phyloP scores from a whole-genome alignment of 1,284 basidiomycete species.

The Megacollybia platyphylla region DNA sequence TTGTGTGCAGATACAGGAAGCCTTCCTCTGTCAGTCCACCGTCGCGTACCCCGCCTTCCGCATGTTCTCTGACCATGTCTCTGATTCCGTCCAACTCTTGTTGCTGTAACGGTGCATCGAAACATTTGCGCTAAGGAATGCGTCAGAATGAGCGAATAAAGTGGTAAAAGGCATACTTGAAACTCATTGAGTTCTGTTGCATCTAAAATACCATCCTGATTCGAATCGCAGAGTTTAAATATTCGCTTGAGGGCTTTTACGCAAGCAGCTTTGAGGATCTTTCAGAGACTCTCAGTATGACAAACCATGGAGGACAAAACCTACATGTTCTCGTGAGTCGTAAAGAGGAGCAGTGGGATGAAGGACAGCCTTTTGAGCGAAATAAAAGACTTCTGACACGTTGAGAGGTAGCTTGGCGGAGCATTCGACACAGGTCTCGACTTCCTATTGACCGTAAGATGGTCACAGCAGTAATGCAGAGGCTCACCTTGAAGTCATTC shows the following conservation, averaged over 20 bases:
- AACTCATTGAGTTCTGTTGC: slow-evolving; percentile 93
- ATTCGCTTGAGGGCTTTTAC: slow-evolving; percentile 83
- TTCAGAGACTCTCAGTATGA: background rate
- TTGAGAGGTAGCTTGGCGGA: slow-evolving; percentile 85
- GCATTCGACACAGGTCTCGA: slow-evolving; percentile 97
- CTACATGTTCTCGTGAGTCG: slow-evolving; percentile 88
- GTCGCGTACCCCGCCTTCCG: slow-evolving; percentile 53
- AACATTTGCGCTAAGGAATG: slow-evolving; percentile 71
- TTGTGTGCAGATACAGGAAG: slow-evolving; percentile 91
- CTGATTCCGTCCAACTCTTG: slow-evolving; percentile 91
- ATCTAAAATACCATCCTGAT: slow-evolving; percentile 90
- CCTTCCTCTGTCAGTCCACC: slow-evolving; percentile 86
- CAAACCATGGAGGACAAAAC: slow-evolving; percentile 11
- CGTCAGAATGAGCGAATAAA: slow-evolving; percentile 5
- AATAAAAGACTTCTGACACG: slow-evolving; percentile 98
- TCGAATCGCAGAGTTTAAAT: slow-evolving; percentile 91
- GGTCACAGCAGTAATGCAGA: background rate
- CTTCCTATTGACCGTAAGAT: slow-evolving; percentile 48
- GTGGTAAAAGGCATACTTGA: slow-evolving; percentile 45
- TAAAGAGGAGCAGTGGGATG: slow-evolving; percentile 96
- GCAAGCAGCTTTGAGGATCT: slow-evolving; percentile 93
- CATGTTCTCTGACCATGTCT: slow-evolving; percentile 72
- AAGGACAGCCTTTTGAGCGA: slow-evolving; percentile 95
- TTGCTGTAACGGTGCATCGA: slow-evolving; percentile 83
- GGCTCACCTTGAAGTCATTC: slow-evolving; percentile 86